Base-by-base conservation (phyloP, 768 basidiomycete species). In the Candolleomyces aberdarensis region DNA sequence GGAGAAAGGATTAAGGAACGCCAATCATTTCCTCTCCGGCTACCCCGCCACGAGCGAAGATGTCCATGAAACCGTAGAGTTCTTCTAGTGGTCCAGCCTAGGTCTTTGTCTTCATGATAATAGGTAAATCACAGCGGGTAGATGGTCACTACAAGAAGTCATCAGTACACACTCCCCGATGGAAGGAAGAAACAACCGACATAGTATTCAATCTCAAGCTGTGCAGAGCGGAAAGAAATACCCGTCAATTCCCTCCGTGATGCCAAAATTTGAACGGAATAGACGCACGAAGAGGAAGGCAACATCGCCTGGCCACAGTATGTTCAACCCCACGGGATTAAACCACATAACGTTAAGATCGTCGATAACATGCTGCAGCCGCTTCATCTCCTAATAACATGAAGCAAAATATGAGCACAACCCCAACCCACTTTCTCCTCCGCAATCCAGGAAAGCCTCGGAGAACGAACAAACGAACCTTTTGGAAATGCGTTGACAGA, bases 181-280 rank as follows among this genome's bases (percentile, higher is more conserved):
- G 17, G 44, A 11, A 14, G 20, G 65, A 69, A 62, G 63, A 56
- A 56, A 63, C 47, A 13, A 83, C 90, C 76, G 58, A 92, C 90
- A 74, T 94, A 95, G 76, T 94, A 95, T 69, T 98, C 96, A 61
- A 98, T 92, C 78, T 98, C 96, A 67, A 98, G 81, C 96, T 98
- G 67, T 50, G 39, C 51, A 60, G 10, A 44, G 11, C 36, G 31
- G 5, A 31, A 4, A 41, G 31, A 44, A 5, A 52, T 10, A 17
- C 5, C n/a, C 26, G 29, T 55, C 20, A 36, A 10, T 32, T 11
- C 29, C 17, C 51, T 52, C 32, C 40, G 41, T 19, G 26, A 29
- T 26, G 36, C 52, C 46, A 41, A 57, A 43, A 26, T 52, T 31
- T 58, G 56, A 39, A n/a, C 62, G 46, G 55, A 59, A 49, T 51